Conservation (phyloP, 75 land plant species). For the Chamaecyparis obtusa region DNA sequence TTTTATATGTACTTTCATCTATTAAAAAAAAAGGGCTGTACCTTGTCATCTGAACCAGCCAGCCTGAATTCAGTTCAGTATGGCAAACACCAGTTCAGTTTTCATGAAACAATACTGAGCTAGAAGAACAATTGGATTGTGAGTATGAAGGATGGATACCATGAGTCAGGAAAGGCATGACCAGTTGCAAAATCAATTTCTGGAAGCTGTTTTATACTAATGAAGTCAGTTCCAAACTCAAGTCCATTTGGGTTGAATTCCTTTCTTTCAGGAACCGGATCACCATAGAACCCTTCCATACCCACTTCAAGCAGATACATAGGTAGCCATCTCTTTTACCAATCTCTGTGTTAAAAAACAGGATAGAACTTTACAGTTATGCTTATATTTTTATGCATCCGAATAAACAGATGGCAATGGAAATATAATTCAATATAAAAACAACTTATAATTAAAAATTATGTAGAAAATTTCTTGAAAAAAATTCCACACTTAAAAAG, state of each 20-base stretch:
- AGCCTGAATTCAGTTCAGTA: slow-evolving; percentile 28
- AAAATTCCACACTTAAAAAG: no score
- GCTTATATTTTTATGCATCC: no score
- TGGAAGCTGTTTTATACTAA: slow-evolving; percentile 37
- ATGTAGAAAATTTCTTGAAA: no score
- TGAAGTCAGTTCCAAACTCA: slow-evolving; percentile 66
- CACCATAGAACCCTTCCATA: slow-evolving; percentile 70
- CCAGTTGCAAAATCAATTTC: slow-evolving; percentile 65
- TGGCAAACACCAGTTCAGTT: neutral
- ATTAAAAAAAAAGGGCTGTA: slow-evolving; percentile 33
- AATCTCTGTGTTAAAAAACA: slow-evolving; percentile 32
- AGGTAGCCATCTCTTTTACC: slow-evolving; percentile 75
- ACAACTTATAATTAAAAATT: no score
- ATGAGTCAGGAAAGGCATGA: slow-evolving; percentile 66
- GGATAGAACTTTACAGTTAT: no score
- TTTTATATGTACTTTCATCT: slow-evolving; percentile 40
- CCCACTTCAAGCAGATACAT: slow-evolving; percentile 67
- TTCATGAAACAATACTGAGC: neutral
- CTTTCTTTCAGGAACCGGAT: slow-evolving; percentile 22
- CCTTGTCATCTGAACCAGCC: slow-evolving; percentile 16
- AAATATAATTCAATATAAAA: no score
- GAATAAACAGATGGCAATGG: slow-evolving; percentile 10
- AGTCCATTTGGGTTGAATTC: slow-evolving; percentile 19
- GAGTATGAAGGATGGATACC: slow-evolving; percentile 24
- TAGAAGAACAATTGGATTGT: neutral